Percentiles rank a stretch among this genome's conserved stretches.
Evolutionary conservation across 805 yeast genomes (phyloP).

Genomic region (Yamadazyma tumulicola): DNA sequence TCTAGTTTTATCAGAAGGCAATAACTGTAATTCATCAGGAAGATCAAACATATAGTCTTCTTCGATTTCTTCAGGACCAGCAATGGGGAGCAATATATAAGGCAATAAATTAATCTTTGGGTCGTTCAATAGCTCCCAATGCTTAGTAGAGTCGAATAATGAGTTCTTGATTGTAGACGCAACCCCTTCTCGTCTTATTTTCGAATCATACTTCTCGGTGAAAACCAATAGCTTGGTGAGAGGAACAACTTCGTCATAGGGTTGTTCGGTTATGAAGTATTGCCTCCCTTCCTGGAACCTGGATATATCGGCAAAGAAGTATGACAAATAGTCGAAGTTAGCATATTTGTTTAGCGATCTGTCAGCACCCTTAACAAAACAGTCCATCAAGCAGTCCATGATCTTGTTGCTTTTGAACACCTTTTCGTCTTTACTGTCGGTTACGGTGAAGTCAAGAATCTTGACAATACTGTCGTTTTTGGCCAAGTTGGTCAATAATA

Average conservation of each 20-base stretch:
- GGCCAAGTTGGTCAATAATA: conserved; percentile 81
- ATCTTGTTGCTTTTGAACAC: conserved; percentile 55
- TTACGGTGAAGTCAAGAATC: conserved; percentile 40
- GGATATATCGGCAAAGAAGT: conserved; percentile 87
- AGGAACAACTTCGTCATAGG: conserved; percentile 74
- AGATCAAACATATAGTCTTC: conserved; percentile 82
- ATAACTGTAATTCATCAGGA: conserved; percentile 83
- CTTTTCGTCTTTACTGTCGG: conserved; percentile 29
- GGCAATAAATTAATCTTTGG: conserved; percentile 72
- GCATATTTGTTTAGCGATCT: conserved; percentile 69
- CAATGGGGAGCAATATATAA: conserved; percentile 75
- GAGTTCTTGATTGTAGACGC: conserved; percentile 91
- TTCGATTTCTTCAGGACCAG: conserved; percentile 71
- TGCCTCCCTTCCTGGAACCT: conserved; percentile 70
- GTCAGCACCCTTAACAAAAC: conserved; percentile 82
- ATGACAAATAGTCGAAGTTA: conserved; percentile 76
- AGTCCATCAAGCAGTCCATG: conserved; percentile 81
- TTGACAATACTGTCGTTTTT: conserved; percentile 63
- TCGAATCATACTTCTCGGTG: conserved; percentile 75
- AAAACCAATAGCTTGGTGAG: conserved; percentile 77
- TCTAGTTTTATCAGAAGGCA: conserved; percentile 70
- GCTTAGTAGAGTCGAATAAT: conserved; percentile 73
- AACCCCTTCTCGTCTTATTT: conserved; percentile 84
- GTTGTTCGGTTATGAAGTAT: conserved; percentile 70
- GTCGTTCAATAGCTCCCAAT: conserved; percentile 55